Evolutionary conservation across 306 rosid genomes (phyloP), one percentile per base, ranked within the genome.

Genomic region (Cucurbita argyrosperma): DNA sequence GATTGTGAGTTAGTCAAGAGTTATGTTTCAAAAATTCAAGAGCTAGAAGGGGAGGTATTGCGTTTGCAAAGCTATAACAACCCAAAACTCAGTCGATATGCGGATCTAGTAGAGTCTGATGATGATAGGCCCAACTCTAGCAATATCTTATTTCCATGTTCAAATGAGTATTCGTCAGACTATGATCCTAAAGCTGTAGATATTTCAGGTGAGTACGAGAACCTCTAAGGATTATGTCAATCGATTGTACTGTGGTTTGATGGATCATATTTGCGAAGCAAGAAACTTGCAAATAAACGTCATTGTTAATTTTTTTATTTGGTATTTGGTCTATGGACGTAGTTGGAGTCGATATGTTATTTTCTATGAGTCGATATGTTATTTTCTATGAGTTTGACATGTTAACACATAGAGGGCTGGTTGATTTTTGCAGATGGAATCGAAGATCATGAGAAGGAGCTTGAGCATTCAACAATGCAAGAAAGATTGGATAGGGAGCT

Each of bases 391-490:
- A 15, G 19, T 56, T 62, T 50, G 23, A 38, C 18, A 63, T 73
- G 14, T 26, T 14, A 46, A 70, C 6, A 2, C 38, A 11, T 72
- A 23, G 7, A 16, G 39, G 6, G 76, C 39, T 40, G 76, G 14
- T 19, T 38, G 74, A 57, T 61, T 63, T 70, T 49, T 81, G 87
- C 76, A 91, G 97, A 87, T 76, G 95, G 79, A 51, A 60, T 81
- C 69, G 95, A 79, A 77, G 90, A 83, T 79, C 85, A 81, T 7
- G 96, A 87, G 76, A 95, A 95, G 87, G 99, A 91, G 81, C 81
- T 82, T 80, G 97, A 95, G 55, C 95, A 91, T 82, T 95, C 92
- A 78, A 86, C 97, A 82, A 83, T 89, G 76, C 99, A 95, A 82
- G 92, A 95, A 80, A 85, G 88, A 82, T 77, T 89, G 63, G 99